Percentiles rank a stretch among this genome's conserved stretches.
Conservation (phyloP, 441 rosid species). For the Biscutella auriculata region DNA sequence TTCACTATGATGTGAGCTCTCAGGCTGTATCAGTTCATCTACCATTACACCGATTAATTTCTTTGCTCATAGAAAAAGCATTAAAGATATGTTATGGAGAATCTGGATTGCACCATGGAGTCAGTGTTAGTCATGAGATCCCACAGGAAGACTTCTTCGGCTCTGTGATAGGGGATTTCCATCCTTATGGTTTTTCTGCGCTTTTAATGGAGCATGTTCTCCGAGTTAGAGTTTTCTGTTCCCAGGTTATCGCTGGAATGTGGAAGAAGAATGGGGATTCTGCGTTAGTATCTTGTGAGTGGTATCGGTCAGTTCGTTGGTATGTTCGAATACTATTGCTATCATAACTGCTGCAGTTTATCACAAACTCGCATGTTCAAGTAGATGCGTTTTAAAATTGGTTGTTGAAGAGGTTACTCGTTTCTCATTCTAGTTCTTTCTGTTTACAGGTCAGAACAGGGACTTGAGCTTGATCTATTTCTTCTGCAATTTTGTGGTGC, state of each 20-base stretch:
- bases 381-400: background rate
- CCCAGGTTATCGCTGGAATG: slow-evolving; percentile 91
- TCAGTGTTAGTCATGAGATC: slow-evolving; percentile 21
- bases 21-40: slow-evolving; percentile 78
- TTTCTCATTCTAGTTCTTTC: slow-evolving; percentile 20
- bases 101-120: slow-evolving; percentile 25
- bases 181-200: slow-evolving; percentile 77
- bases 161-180: slow-evolving; percentile 44
- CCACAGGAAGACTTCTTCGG: slow-evolving; percentile 54
- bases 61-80: slow-evolving; percentile 73
- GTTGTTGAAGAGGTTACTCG: slow-evolving; percentile 1
- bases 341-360: slow-evolving; percentile 5
- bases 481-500: slow-evolving; percentile 97
- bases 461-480: slow-evolving; percentile 94
- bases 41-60: slow-evolving; percentile 74
- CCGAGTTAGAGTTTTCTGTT: slow-evolving; percentile 84
- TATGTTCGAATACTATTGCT: slow-evolving; percentile 25
- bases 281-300: slow-evolving; percentile 61
- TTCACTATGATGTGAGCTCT: slow-evolving; percentile 69
- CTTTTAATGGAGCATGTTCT: slow-evolving; percentile 88
- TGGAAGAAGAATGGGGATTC: slow-evolving; percentile 93
- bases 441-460: slow-evolving; percentile 80
- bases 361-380: slow-evolving; percentile 3
- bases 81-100: slow-evolving; percentile 57
- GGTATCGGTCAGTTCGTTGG: slow-evolving; percentile 82